phyloP scores from a whole-genome alignment of 2,329 filamentous ascomycete species.

The Dactylonectria macrodidyma region DNA sequence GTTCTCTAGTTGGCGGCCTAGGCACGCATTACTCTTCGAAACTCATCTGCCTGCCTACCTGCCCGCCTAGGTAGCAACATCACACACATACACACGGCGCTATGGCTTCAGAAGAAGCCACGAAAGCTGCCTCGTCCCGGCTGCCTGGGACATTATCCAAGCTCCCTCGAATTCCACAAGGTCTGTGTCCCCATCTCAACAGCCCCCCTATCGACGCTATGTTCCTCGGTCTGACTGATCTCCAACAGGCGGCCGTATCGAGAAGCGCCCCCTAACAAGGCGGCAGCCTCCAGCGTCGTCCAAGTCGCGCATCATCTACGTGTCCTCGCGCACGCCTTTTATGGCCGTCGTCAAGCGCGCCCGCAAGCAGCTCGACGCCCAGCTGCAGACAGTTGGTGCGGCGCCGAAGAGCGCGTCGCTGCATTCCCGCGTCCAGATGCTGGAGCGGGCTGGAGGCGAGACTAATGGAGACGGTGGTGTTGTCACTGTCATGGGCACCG shows the following conservation, averaged over 20 bases:
- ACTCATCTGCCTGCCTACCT: slow-evolving; percentile 35
- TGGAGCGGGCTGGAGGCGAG: slow-evolving; percentile 53
- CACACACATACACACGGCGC: slow-evolving; percentile 19
- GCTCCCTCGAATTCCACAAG: slow-evolving; percentile 54
- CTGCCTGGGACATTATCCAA: slow-evolving; percentile 50
- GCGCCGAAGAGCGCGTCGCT: slow-evolving; percentile 65
- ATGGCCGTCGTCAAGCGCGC: slow-evolving; percentile 77
- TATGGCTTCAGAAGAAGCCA: slow-evolving; percentile 42
- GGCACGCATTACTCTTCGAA: slow-evolving; percentile 13
- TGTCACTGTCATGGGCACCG: slow-evolving; percentile 75
- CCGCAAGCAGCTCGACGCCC: slow-evolving; percentile 72
- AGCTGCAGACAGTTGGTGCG: slow-evolving; percentile 58
- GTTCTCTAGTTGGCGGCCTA: neutral
- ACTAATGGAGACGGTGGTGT: slow-evolving; percentile 49
- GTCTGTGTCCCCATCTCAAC: slow-evolving; percentile 33
- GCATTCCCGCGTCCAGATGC: slow-evolving; percentile 61
- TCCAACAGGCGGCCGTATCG: slow-evolving; percentile 62
- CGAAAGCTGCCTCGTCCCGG: slow-evolving; percentile 31
- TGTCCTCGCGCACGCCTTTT: slow-evolving; percentile 76
- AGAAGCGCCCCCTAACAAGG: slow-evolving; percentile 63
- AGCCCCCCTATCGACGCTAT: neutral
- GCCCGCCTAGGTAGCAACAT: slow-evolving; percentile 34
- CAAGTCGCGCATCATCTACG: slow-evolving; percentile 70
- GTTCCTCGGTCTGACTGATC: slow-evolving; percentile 19
- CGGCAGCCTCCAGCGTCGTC: slow-evolving; percentile 59